These are phyloP conservation scores for Debaryomyces subglobosus DNA, from an alignment of 1,139 yeast genomes.

Conservation along the genomic window DNA sequence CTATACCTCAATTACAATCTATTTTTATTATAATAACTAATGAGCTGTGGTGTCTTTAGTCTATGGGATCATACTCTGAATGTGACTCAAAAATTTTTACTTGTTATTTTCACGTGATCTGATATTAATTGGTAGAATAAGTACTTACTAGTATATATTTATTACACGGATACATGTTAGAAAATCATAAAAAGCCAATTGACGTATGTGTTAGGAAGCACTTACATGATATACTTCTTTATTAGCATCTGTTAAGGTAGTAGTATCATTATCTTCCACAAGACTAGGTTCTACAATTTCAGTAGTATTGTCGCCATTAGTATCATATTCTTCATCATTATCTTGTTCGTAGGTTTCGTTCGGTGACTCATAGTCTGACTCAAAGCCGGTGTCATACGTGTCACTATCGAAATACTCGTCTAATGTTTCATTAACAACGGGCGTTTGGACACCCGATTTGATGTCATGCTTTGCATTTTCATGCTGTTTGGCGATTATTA, in stretches of 20 bases:
- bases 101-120: conserved; percentile 5
- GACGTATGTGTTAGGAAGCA: not conserved
- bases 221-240: not conserved
- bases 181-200: not conserved
- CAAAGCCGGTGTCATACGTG: conserved; percentile 5
- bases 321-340: not conserved
- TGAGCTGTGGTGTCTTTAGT: not conserved
- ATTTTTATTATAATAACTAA: not conserved
- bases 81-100: conserved; percentile 4
- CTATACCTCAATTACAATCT: conserved; percentile 1
- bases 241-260: not conserved
- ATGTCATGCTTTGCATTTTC: conserved; percentile 24
- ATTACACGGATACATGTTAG: not conserved
- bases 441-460: conserved; percentile 33
- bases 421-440: conserved; percentile 24
- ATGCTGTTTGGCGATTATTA: conserved; percentile 37
- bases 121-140: not conserved
- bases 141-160: not conserved
- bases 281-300: conserved; percentile 4
- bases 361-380: not conserved
- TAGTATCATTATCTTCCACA: conserved; percentile 4
- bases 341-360: conserved; percentile 2
- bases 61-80: not conserved
- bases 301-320: conserved; percentile 3
- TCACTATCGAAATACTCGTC: conserved; percentile 17